These are phyloP conservation scores for Fusarium lateritium DNA, from an alignment of 2,329 filamentous ascomycete genomes.

Conservation along the genomic window DNA sequence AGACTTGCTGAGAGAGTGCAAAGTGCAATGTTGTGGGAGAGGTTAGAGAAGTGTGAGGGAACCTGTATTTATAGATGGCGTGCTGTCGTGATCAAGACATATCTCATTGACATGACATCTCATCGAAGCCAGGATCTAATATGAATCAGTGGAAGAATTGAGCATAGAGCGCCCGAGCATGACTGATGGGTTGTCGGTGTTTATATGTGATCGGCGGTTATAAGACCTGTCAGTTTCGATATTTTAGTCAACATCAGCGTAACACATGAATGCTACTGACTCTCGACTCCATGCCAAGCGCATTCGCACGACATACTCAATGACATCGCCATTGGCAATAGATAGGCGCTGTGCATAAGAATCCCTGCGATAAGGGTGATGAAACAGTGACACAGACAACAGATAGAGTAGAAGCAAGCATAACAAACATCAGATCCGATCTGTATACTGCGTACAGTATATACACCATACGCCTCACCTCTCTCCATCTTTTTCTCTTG, in stretches of 20 bases:
- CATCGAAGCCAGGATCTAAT: neutral
- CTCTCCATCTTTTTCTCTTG: neutral
- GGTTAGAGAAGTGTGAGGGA: neutral
- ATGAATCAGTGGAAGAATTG: neutral
- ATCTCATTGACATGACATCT: neutral
- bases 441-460: neutral
- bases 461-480: neutral
- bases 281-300: neutral
- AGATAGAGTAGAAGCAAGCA: neutral
- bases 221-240: constrained; percentile 13
- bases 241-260: neutral
- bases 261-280: neutral
- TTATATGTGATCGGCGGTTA: neutral
- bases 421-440: neutral
- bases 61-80: constrained; percentile 1
- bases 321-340: neutral
- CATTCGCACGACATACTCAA: neutral
- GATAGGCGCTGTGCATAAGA: constrained; percentile 3
- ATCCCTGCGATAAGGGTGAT: neutral
- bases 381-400: constrained; percentile 15
- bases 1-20: neutral
- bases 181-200: neutral
- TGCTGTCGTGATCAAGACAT: constrained; percentile 3
- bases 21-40: neutral
- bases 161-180: neutral